A percentile compares a stretch with the other conserved stretches of the same genome.
Conservation (phyloP, 2,329 filamentous ascomycete species). For the Botrytis squamosa region DNA sequence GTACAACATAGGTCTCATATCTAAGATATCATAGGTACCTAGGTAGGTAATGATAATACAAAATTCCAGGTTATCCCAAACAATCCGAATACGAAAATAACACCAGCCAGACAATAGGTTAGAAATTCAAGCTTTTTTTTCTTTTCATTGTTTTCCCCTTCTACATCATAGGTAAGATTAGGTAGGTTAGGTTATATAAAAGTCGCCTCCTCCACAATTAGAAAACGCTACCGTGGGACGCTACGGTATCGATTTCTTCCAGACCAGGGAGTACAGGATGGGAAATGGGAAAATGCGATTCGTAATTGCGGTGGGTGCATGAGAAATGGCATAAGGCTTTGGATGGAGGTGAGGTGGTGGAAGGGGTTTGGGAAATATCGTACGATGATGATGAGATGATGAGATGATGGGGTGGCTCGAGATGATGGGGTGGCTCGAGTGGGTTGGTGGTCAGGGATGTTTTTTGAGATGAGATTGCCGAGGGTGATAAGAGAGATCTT, state of each 20-base stretch:
- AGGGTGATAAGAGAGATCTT: background rate
- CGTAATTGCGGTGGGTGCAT: background rate
- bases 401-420: background rate
- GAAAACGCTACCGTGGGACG: background rate
- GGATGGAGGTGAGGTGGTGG: too few relatives aligned
- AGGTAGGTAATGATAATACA: background rate
- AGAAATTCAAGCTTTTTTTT: background rate
- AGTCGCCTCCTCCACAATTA: background rate
- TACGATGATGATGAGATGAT: slow-evolving; percentile 10
- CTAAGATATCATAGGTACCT: too few relatives aligned
- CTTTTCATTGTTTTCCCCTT: too few relatives aligned
- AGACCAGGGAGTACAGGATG: background rate
- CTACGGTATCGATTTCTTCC: background rate
- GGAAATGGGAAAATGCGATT: background rate
- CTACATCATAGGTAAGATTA: too few relatives aligned
- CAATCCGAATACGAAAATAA: background rate
- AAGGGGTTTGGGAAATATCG: background rate
- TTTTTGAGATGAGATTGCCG: background rate
- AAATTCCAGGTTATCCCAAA: background rate
- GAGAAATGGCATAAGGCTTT: background rate
- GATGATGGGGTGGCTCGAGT: too few relatives aligned
- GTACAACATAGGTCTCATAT: slow-evolving; percentile 9
- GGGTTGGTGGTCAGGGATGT: background rate
- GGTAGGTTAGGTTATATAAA: too few relatives aligned
- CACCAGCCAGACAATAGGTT: background rate